These are phyloP conservation scores for Penicillium salamii DNA, from an alignment of 495 filamentous ascomycete genomes.

Conservation along the genomic window DNA sequence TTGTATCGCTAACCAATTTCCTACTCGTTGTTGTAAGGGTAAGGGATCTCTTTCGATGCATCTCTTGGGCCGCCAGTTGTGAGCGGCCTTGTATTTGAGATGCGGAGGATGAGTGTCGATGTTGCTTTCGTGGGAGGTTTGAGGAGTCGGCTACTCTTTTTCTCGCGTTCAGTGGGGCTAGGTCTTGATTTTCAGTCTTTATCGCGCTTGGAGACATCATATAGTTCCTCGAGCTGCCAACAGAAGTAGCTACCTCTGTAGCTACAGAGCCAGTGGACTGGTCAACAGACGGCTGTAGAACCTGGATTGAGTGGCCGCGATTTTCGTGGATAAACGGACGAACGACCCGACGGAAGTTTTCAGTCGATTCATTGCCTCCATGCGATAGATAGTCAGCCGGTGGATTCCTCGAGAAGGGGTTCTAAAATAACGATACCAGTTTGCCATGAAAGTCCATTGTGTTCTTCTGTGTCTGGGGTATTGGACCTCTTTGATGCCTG, in stretches of 20 bases:
- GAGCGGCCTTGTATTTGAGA: neutral
- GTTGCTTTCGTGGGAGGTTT: neutral
- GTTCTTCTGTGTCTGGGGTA: neutral
- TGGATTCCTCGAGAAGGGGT: neutral
- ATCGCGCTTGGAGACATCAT: neutral
- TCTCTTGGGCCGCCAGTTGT: neutral
- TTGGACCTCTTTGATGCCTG: neutral
- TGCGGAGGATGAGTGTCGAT: neutral
- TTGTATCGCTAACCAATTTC: neutral
- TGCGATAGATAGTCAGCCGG: neutral
- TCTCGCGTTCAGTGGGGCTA: neutral
- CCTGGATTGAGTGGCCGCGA: neutral
- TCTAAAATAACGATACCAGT: neutral
- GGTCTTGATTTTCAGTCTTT: neutral
- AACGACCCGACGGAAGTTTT: neutral
- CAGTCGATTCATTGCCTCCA: neutral
- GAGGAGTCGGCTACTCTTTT: neutral
- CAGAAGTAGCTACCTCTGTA: neutral
- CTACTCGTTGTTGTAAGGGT: neutral
- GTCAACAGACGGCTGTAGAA: neutral
- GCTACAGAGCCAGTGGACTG: neutral
- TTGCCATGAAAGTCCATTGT: neutral
- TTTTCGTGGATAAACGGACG: neutral
- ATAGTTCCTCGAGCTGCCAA: neutral
- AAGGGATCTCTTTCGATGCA: neutral